A percentile compares a stretch with the other conserved stretches of the same genome.
phyloP scores from a whole-genome alignment of 495 filamentous ascomycete species.

The Letharia columbiana region DNA sequence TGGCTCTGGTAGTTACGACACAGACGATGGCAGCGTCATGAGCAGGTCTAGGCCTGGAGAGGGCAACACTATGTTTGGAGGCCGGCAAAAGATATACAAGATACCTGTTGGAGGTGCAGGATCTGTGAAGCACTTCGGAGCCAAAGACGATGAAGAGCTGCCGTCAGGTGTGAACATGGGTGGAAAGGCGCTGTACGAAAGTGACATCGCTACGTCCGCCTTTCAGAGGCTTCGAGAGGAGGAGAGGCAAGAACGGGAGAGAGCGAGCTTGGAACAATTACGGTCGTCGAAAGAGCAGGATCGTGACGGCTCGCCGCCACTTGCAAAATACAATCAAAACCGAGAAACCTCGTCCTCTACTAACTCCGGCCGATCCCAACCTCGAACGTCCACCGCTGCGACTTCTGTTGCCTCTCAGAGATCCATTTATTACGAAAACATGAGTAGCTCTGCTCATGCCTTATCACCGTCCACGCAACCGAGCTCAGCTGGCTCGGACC shows the following conservation, averaged over 20 bases:
- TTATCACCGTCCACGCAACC: conserved; percentile 36
- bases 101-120: conserved; percentile 52
- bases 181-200: conserved; percentile 70
- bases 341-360: conserved; percentile 83
- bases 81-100: conserved; percentile 92
- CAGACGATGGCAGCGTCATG: conserved; percentile 81
- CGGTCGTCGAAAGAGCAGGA: conserved; percentile 29
- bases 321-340: conserved; percentile 58
- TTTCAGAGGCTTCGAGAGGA: conserved; percentile 66
- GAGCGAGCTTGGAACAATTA: conserved; percentile 5
- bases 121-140: conserved; percentile 34
- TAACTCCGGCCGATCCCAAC: conserved; percentile 60
- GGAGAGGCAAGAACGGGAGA: conserved; percentile 42
- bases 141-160: conserved; percentile 27
- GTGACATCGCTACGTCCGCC: conserved; percentile 70
- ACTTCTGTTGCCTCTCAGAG: conserved; percentile 82
- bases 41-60: conserved; percentile 73
- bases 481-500: conserved; percentile 25
- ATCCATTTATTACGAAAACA: conserved; percentile 30
- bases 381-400: conserved; percentile 77
- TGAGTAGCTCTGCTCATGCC: conserved; percentile 27
- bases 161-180: conserved; percentile 44
- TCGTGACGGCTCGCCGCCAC: conserved; percentile 45
- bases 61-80: conserved; percentile 91
- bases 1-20: conserved; percentile 49